Conservation (phyloP, 1,284 basidiomycete genomes). For the Fomitopsis betulina region DNA sequence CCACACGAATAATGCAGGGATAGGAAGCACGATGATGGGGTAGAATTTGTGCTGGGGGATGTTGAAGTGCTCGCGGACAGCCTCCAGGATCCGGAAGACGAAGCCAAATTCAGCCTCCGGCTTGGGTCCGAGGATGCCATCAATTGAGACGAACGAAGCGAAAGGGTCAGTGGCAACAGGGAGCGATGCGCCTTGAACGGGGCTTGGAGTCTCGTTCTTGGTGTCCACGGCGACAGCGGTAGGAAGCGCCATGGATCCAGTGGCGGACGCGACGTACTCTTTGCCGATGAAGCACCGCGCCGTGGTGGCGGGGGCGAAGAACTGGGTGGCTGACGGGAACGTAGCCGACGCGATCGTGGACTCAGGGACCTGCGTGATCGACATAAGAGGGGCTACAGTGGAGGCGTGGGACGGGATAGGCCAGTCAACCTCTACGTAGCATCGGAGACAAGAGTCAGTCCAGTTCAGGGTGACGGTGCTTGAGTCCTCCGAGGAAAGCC, state of each 20-base stretch:
- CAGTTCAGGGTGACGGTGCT: not conserved
- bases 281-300: not conserved
- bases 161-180: not conserved
- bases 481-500: not conserved
- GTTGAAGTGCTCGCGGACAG: not conserved
- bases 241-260: not conserved
- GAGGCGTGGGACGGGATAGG: not conserved
- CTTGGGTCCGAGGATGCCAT: not conserved
- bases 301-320: not conserved
- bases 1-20: not conserved
- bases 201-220: not conserved
- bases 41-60: not conserved
- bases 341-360: not conserved
- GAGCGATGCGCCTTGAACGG: not conserved
- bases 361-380: not conserved
- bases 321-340: not conserved
- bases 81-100: not conserved
- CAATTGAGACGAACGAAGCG: not conserved
- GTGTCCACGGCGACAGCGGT: not conserved
- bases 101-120: not conserved
- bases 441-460: not conserved
- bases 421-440: not conserved
- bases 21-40: not conserved
- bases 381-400: not conserved
- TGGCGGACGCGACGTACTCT: not conserved